Evolutionary conservation across 2,329 filamentous ascomycete species (phyloP).

Genomic region (Sclerotinia trifoliorum): DNA sequence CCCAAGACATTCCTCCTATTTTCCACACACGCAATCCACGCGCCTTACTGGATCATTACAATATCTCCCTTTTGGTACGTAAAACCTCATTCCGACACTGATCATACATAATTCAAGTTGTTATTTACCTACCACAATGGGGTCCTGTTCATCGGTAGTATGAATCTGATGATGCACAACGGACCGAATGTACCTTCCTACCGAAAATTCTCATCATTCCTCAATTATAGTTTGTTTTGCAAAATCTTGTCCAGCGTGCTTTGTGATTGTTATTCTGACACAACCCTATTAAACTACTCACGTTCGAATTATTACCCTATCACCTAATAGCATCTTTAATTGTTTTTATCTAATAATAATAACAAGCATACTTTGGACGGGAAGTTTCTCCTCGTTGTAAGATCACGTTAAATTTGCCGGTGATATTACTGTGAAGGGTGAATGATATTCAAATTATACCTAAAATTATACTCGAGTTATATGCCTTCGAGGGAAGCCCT

Average conservation of each 20-base stretch:
- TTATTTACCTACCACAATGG: neutral
- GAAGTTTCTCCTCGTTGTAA: neutral
- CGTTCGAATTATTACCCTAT: slow-evolving; percentile 12
- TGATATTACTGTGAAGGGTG: neutral
- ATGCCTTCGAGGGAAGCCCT: neutral
- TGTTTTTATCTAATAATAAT: neutral
- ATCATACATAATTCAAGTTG: neutral
- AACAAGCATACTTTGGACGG: slow-evolving; percentile 3
- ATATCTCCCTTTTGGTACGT: neutral
- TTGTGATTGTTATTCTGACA: neutral
- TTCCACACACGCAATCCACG: slow-evolving; percentile 14
- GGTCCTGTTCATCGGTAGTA: neutral
- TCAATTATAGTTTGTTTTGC: slow-evolving; percentile 4
- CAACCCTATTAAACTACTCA: slow-evolving; percentile 14
- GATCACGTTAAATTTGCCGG: neutral
- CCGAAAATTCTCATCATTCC: slow-evolving; percentile 11
- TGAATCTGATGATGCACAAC: slow-evolving; percentile 12
- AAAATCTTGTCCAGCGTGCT: neutral
- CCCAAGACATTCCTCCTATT: slow-evolving; percentile 1
- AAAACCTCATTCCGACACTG: neutral
- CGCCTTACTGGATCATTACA: neutral
- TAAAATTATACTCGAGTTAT: neutral
- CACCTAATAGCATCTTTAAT: slow-evolving; percentile 4
- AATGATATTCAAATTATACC: slow-evolving; percentile 2
- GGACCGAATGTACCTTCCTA: slow-evolving; percentile 18